Evolutionary conservation across 2,329 filamentous ascomycete species (phyloP).

Genomic region (Ceratocystis cacaofunesta): DNA sequence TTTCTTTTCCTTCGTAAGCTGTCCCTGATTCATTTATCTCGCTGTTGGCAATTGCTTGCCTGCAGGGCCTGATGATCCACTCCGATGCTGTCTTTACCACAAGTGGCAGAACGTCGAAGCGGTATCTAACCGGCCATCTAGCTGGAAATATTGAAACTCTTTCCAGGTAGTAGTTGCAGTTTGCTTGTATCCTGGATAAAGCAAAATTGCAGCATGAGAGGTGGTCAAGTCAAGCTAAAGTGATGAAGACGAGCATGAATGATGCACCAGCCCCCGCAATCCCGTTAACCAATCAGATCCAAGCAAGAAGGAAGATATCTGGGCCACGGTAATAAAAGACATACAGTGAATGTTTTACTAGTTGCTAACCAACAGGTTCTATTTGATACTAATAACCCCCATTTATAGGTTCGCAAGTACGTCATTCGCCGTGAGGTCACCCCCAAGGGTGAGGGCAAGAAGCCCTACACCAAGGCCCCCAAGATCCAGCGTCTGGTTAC

Average conservation of each 20-base stretch:
- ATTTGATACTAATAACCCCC: constrained; percentile 9
- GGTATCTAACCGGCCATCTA: neutral
- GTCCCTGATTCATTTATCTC: constrained; percentile 8
- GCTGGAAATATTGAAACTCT: constrained; percentile 10
- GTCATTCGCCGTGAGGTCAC: constrained; percentile 97
- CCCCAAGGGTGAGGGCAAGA: constrained; percentile 94
- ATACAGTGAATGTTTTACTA: constrained; percentile 17
- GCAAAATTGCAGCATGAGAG: neutral
- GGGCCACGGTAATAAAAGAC: constrained; percentile 12
- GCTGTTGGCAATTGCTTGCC: constrained; percentile 8
- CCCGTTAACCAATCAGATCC: neutral
- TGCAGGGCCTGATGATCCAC: constrained; percentile 1
- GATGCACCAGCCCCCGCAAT: constrained; percentile 4
- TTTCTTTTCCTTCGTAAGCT: constrained; percentile 8
- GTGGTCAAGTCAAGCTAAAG: neutral
- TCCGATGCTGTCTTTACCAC: neutral
- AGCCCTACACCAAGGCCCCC: constrained; percentile 98
- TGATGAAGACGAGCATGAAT: neutral
- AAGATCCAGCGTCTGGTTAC: constrained; percentile 99
- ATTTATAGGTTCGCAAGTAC: constrained; percentile 82
- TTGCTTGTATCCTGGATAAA: neutral
- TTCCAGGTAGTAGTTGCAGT: constrained; percentile 16
- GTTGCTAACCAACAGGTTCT: constrained; percentile 24
- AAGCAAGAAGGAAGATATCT: neutral
- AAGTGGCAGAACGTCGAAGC: neutral